Evolutionary conservation across 768 basidiomycete genomes (phyloP).

Genomic region (Lactarius tabidus): DNA sequence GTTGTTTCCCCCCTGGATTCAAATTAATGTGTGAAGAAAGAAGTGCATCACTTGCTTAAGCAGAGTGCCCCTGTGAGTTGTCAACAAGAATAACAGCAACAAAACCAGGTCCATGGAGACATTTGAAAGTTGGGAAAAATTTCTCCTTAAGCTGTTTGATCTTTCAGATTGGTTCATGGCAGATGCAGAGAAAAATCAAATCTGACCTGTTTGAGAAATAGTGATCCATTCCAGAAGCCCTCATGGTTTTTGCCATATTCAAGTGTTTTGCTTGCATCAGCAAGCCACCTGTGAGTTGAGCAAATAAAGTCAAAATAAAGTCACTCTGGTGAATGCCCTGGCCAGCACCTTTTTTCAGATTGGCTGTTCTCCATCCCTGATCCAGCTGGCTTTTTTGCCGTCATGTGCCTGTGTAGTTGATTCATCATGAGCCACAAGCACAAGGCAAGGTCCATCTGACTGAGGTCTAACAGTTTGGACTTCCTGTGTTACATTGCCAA

Average conservation of each 20-base stretch:
- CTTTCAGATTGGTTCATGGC: background rate
- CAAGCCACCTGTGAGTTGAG: slow-evolving; percentile 8
- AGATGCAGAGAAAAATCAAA: no score
- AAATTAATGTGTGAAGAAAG: slow-evolving; percentile 36
- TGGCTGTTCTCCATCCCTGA: slow-evolving; percentile 33
- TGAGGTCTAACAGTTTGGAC: no score
- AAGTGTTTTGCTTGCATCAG: slow-evolving; percentile 32
- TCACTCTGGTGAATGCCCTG: slow-evolving; percentile 38
- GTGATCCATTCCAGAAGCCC: slow-evolving; percentile 37
- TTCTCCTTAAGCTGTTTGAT: slow-evolving; percentile 21
- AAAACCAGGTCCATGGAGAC: slow-evolving; percentile 27
- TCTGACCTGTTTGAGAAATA: slow-evolving; percentile 34
- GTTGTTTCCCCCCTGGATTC: slow-evolving; percentile 39
- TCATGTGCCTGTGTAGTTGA: slow-evolving; percentile 42
- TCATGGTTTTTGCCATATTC: slow-evolving; percentile 45
- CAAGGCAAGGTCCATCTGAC: no score
- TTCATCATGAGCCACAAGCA: slow-evolving; percentile 33
- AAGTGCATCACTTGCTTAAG: slow-evolving; percentile 38
- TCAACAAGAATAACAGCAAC: slow-evolving; percentile 39
- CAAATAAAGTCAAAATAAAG: slow-evolving; percentile 39
- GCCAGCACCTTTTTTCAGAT: slow-evolving; percentile 40
- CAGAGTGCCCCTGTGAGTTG: slow-evolving; percentile 41
- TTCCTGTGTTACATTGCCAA: no score
- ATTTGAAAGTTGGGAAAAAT: slow-evolving; percentile 21
- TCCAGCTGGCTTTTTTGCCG: slow-evolving; percentile 34